phyloP scores from a whole-genome alignment of 2,329 filamentous ascomycete species.

The Beauveria sp. region DNA sequence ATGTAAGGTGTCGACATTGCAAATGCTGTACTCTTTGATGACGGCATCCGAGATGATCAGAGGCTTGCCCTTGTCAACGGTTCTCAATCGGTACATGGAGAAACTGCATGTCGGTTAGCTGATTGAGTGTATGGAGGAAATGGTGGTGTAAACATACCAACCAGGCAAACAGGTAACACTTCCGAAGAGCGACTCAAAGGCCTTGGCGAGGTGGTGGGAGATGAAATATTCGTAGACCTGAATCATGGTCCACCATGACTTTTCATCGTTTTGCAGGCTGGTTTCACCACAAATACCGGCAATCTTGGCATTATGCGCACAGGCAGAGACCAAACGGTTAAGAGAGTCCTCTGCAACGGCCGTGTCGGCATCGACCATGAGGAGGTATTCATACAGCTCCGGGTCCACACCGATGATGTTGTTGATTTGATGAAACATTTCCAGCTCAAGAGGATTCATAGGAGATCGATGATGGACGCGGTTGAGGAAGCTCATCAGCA shows the following conservation, averaged over 20 bases:
- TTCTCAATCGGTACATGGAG: slow-evolving; percentile 95
- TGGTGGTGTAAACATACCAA: slow-evolving; percentile 60
- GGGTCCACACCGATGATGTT: slow-evolving; percentile 98
- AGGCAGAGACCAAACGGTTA: slow-evolving; percentile 86
- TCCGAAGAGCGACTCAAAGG: slow-evolving; percentile 95
- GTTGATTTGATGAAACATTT: slow-evolving; percentile 99
- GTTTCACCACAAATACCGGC: slow-evolving; percentile 97
- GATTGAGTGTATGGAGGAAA: not conserved
- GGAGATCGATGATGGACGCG: slow-evolving; percentile 88
- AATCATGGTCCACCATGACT: slow-evolving; percentile 99
- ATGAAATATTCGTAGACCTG: slow-evolving; percentile 99
- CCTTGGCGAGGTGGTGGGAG: slow-evolving; percentile 92
- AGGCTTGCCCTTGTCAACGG: slow-evolving; percentile 87
- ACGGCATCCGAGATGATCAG: slow-evolving; percentile 87
- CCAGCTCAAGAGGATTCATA: slow-evolving; percentile 92
- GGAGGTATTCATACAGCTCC: slow-evolving; percentile 90
- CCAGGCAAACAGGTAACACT: slow-evolving; percentile 98
- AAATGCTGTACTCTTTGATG: slow-evolving; percentile 82
- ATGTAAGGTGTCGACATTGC: slow-evolving; percentile 88
- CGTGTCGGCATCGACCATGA: slow-evolving; percentile 98
- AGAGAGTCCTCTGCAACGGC: slow-evolving; percentile 86
- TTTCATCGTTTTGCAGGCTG: slow-evolving; percentile 88
- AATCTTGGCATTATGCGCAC: slow-evolving; percentile 90
- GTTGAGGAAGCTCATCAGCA: slow-evolving; percentile 96
- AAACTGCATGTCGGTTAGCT: slow-evolving; percentile 55